Conservation (phyloP, 1,284 basidiomycete genomes). For the Lentinula novae-zelandiae region DNA sequence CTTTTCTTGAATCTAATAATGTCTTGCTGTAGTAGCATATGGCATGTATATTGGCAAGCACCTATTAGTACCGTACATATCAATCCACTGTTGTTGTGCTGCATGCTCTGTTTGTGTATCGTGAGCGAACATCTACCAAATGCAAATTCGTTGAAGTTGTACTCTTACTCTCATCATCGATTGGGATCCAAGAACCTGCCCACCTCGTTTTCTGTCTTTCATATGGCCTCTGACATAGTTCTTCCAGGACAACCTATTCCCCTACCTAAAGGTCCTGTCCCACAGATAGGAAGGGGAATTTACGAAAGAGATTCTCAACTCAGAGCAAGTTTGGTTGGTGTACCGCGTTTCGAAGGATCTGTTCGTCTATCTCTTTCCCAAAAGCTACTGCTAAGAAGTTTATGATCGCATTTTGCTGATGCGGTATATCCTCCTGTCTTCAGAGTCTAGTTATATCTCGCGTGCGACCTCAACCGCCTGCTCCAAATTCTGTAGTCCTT, state of each 20-base stretch:
- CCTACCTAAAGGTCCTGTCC: constrained; percentile 51
- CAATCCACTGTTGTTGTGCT: no score
- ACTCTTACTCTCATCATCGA: no score
- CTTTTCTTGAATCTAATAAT: background rate
- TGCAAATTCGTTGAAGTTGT: no score
- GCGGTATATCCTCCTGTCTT: constrained; percentile 18
- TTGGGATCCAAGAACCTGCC: background rate
- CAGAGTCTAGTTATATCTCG: constrained; percentile 60
- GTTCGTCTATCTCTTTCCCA: constrained; percentile 44
- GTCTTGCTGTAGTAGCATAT: no score
- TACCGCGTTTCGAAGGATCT: constrained; percentile 59
- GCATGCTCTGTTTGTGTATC: no score
- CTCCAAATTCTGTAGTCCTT: constrained; percentile 70
- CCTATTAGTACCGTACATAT: background rate
- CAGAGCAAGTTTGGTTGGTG: constrained; percentile 73
- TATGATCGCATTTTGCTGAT: constrained; percentile 18
- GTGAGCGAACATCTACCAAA: no score
- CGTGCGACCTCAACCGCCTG: constrained; percentile 63
- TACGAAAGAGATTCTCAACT: constrained; percentile 65
- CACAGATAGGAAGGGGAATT: constrained; percentile 65
- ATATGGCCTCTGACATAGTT: constrained; percentile 38
- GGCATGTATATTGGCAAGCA: background rate
- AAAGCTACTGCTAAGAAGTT: constrained; percentile 21
- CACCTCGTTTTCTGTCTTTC: background rate
- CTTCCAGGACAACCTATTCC: constrained; percentile 83